These are phyloP conservation scores for Thalassiosira allenii DNA, from an alignment of 352 stramenopile species.

Conservation along the genomic window DNA sequence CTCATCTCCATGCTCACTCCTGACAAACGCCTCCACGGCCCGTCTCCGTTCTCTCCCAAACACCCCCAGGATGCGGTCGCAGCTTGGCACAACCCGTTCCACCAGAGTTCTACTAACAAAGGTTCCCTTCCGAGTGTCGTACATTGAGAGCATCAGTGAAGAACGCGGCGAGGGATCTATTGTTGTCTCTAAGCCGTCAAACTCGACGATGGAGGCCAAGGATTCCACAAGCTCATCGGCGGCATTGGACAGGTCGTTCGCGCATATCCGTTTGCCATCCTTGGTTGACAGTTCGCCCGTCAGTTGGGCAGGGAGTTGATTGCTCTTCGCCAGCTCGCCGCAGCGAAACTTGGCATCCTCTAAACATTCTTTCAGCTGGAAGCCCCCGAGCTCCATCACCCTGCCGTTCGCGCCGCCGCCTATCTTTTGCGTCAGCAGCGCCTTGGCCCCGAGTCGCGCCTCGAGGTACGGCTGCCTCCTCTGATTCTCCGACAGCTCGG, in stretches of 20 bases:
- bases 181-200: slow-evolving; percentile 83
- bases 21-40: slow-evolving; percentile 30
- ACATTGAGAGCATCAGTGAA: slow-evolving; percentile 74
- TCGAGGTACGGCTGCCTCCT: slow-evolving; percentile 75
- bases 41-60: slow-evolving; percentile 34
- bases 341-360: slow-evolving; percentile 65
- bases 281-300: slow-evolving; percentile 1
- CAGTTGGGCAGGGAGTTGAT: neutral
- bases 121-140: slow-evolving; percentile 60
- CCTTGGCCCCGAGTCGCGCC: slow-evolving; percentile 77
- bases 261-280: slow-evolving; percentile 26
- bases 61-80: slow-evolving; percentile 31
- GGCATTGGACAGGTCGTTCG: slow-evolving; percentile 12
- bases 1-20: slow-evolving; percentile 43
- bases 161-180: slow-evolving; percentile 78
- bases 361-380: slow-evolving; percentile 72
- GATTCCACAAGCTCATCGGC: slow-evolving; percentile 65
- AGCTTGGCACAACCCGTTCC: slow-evolving; percentile 69
- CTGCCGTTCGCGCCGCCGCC: slow-evolving; percentile 50
- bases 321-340: slow-evolving; percentile 10
- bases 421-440: slow-evolving; percentile 69
- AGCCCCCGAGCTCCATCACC: slow-evolving; percentile 60
- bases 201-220: slow-evolving; percentile 77
- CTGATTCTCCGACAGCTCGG: slow-evolving; percentile 21
- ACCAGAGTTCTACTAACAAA: slow-evolving; percentile 75